phyloP scores from a whole-genome alignment of 2,329 filamentous ascomycete genomes.

The Trichoderma hamatum region DNA sequence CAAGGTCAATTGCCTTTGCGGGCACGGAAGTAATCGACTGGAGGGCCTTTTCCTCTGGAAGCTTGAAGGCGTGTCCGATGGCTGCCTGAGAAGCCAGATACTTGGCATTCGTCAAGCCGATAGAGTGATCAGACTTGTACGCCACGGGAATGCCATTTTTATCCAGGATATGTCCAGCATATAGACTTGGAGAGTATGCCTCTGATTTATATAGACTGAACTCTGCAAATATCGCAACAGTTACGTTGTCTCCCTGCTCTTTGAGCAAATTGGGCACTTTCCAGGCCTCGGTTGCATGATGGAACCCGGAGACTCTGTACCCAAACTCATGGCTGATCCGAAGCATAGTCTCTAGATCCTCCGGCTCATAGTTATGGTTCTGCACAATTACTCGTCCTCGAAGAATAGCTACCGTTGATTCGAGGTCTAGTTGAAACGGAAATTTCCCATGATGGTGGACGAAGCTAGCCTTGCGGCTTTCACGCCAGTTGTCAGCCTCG shows the following conservation, averaged over 20 bases:
- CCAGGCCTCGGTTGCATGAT: conserved; percentile 26
- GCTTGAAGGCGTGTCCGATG: conserved; percentile 43
- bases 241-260: conserved; percentile 44
- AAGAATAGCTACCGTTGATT: conserved; percentile 46
- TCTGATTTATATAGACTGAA: conserved; percentile 48
- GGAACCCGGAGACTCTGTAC: conserved; percentile 39
- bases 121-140: conserved; percentile 46
- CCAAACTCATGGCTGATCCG: conserved; percentile 48
- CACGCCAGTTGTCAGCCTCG: not conserved
- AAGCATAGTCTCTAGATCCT: conserved; percentile 50
- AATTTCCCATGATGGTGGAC: conserved; percentile 27
- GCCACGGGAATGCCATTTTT: conserved; percentile 47
- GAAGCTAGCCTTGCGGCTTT: conserved; percentile 8
- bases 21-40: conserved; percentile 48
- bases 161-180: conserved; percentile 44
- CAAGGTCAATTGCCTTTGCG: conserved; percentile 47
- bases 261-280: conserved; percentile 26
- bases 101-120: conserved; percentile 43
- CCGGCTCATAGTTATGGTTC: conserved; percentile 49
- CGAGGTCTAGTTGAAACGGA: conserved; percentile 44
- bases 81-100: conserved; percentile 48
- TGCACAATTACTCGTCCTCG: conserved; percentile 47
- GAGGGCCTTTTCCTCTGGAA: conserved; percentile 24
- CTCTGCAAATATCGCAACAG: conserved; percentile 48
- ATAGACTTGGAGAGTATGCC: conserved; percentile 46